A percentile compares a stretch with the other conserved stretches of the same genome.
phyloP scores from a whole-genome alignment of 768 basidiomycete species.

The Lenzites betulinus region DNA sequence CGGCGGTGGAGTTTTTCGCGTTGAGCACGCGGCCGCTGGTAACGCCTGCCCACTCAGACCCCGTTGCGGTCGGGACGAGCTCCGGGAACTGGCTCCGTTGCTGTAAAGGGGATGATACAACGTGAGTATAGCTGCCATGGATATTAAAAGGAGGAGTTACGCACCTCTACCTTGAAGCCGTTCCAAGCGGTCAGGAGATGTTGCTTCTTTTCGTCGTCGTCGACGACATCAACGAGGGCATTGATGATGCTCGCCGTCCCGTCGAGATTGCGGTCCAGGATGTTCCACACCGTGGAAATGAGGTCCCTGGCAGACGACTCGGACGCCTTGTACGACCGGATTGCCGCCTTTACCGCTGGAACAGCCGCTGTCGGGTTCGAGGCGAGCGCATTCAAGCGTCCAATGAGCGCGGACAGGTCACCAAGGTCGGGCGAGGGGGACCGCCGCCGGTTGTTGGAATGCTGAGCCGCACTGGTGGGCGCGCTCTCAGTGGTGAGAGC shows the following conservation, averaged over 20 bases:
- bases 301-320: constrained; percentile 85
- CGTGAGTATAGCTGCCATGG: too few relatives aligned
- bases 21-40: constrained; percentile 82
- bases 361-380: constrained; percentile 58
- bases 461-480: constrained; percentile 5
- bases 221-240: constrained; percentile 72
- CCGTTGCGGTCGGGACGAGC: constrained; percentile 56
- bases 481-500: constrained; percentile 49
- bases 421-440: constrained; percentile 38
- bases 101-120: constrained; percentile 40
- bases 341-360: constrained; percentile 68
- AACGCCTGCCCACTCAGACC: constrained; percentile 76
- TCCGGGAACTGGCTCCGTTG: constrained; percentile 88
- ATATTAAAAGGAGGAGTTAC: background rate
- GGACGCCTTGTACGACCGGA: constrained; percentile 73
- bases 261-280: constrained; percentile 67
- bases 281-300: constrained; percentile 86
- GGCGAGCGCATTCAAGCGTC: constrained; percentile 60
- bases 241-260: constrained; percentile 75
- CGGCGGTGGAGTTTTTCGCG: constrained; percentile 73
- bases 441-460: constrained; percentile 30
- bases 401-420: constrained; percentile 57
- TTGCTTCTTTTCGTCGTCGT: constrained; percentile 82
- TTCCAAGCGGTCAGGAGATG: constrained; percentile 79
- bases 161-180: constrained; percentile 80